Evolutionary conservation across 140 eudicot species (phyloP).

Genomic region (Anethum foeniculum): DNA sequence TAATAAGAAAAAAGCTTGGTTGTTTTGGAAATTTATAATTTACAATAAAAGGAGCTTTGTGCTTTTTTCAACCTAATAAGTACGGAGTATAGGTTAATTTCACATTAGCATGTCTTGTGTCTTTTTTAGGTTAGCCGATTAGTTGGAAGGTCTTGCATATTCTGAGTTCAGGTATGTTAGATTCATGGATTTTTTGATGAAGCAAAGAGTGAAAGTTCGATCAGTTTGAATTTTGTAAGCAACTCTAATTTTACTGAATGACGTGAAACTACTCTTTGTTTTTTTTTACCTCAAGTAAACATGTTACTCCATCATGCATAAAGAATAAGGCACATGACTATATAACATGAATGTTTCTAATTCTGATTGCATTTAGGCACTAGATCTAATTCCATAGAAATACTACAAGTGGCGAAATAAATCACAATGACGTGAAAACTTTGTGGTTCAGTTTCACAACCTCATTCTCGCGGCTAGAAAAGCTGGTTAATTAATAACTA

Average conservation of each 20-base stretch:
- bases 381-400: not conserved
- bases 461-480: not conserved
- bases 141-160: not conserved
- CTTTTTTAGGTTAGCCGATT: not conserved
- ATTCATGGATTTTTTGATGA: not conserved
- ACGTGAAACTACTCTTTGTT: not conserved
- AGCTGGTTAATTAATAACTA: not conserved
- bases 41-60: not conserved
- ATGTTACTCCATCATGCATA: not conserved
- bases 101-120: not conserved
- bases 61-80: not conserved
- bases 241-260: not conserved
- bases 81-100: not conserved
- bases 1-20: not conserved
- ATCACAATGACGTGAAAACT: not conserved
- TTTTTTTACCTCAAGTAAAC: not conserved
- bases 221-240: not conserved
- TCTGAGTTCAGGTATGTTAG: not conserved
- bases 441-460: not conserved
- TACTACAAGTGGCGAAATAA: not conserved
- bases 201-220: not conserved
- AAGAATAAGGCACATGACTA: not conserved
- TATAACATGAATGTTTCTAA: not conserved
- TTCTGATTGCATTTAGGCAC: not conserved
- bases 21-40: not conserved